Percentiles rank a stretch among this genome's conserved stretches.
phyloP scores from a whole-genome alignment of 805 yeast species.

The Saccharomycopsis babjevae region DNA sequence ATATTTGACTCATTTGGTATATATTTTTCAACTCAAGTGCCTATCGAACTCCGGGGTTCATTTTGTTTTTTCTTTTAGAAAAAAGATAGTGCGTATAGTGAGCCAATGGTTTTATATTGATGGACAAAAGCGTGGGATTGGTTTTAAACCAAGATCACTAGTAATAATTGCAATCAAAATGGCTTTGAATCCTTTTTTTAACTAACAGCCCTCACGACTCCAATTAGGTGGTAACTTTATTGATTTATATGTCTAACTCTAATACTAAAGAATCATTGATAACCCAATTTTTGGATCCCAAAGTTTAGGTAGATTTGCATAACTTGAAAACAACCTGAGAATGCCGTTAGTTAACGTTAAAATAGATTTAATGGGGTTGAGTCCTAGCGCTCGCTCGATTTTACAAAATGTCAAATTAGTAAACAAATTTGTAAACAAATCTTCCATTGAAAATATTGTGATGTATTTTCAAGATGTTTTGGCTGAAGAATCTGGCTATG shows the following conservation, averaged over 20 bases:
- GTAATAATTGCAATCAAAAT: too few relatives aligned
- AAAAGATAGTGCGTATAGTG: too few relatives aligned
- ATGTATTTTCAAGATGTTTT: slow-evolving; percentile 15
- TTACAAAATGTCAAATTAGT: neutral
- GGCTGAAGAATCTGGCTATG: slow-evolving; percentile 11
- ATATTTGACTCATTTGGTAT: neutral
- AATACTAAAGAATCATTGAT: too few relatives aligned
- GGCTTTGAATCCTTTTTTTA: too few relatives aligned
- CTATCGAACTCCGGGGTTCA: neutral
- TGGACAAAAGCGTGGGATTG: too few relatives aligned
- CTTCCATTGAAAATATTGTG: slow-evolving; percentile 13
- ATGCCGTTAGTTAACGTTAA: slow-evolving; percentile 2
- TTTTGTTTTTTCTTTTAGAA: neutral
- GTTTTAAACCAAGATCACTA: too few relatives aligned
- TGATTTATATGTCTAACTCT: too few relatives aligned
- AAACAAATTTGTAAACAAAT: neutral
- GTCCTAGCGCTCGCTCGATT: neutral
- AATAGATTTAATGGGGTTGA: neutral
- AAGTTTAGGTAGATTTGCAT: too few relatives aligned
- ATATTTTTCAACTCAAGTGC: neutral
- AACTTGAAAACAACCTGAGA: neutral
- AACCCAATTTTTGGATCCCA: too few relatives aligned
- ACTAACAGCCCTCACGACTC: too few relatives aligned
- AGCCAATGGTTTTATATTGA: too few relatives aligned
- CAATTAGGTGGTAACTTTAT: too few relatives aligned